phyloP scores from a whole-genome alignment of 768 basidiomycete genomes.

The Cyclocybe aegerita region DNA sequence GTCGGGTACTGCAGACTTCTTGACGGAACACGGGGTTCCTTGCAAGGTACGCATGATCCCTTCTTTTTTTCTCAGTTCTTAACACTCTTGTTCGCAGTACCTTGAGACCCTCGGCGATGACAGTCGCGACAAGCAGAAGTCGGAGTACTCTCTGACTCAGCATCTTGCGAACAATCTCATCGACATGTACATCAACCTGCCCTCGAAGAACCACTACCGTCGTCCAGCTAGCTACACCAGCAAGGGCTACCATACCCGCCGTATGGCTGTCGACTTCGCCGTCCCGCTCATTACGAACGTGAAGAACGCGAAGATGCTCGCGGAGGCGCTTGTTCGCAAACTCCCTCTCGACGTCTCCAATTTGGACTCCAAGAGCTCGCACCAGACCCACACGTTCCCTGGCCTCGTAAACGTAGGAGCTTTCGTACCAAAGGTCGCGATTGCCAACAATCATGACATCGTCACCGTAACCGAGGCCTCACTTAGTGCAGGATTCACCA shows the following conservation, averaged over 20 bases:
- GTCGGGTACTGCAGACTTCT: constrained; percentile 95
- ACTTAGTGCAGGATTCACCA: constrained; percentile 88
- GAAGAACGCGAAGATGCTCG: constrained; percentile 96
- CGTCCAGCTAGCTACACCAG: constrained; percentile 96
- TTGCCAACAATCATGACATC: constrained; percentile 57
- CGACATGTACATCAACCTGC: constrained; percentile 99
- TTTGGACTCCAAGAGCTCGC: constrained; percentile 93
- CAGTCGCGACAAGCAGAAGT: constrained; percentile 80
- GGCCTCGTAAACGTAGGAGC: constrained; percentile 88
- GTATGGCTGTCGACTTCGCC: constrained; percentile 99
- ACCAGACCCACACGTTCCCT: constrained; percentile 87
- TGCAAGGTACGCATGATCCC: constrained; percentile 68
- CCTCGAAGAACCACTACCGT: constrained; percentile 96
- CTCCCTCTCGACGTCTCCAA: constrained; percentile 88
- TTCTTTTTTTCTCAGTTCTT: neutral
- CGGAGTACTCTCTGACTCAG: constrained; percentile 95
- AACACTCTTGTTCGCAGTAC: constrained; percentile 48
- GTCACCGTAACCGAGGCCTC: constrained; percentile 74
- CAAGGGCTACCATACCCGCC: constrained; percentile 94
- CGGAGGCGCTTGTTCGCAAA: constrained; percentile 88
- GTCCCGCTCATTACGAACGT: constrained; percentile 97
- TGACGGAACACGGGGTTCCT: constrained; percentile 93
- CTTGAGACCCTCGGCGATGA: constrained; percentile 84
- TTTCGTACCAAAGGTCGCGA: constrained; percentile 75
- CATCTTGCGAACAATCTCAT: constrained; percentile 97